Base-by-base conservation (phyloP, 306 rosid species). In the Dalbergia cultrata region DNA sequence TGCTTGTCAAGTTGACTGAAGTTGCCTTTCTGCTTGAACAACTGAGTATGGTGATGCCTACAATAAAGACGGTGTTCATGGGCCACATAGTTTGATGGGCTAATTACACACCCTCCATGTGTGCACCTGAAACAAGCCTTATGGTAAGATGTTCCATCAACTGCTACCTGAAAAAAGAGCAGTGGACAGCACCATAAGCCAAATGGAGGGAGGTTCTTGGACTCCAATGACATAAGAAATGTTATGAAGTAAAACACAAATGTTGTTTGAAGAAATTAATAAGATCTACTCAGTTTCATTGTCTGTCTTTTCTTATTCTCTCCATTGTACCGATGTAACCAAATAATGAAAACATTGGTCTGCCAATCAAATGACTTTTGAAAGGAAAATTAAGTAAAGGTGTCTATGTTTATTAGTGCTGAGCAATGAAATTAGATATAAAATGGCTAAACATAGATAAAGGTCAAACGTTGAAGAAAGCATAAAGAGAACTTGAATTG, bases 81-180 rank as follows among this genome's bases (percentile, higher is more conserved):
- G 5, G 99, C 93, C 41, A 93, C 89, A 74, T 93, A 96, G 80
- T 89, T 96, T 72, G 99, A 96, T 49, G 98, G 98, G 82, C 94
- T 93, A 19, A 96, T 93, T 57, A 92, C 82, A 78, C 99, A 93
- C n/a, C 98, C 97, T 65, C 98, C 97, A 85, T 96, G 97, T 31
- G 82, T 72, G 85, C 99, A 91, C 90, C 91, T 88, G 84, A 93
- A 95, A 78, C 99, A 95, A 67, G 84, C 70, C 84, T 88, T 92
- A 70, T 92, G 98, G 88, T 96, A 93, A 64, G 89, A 89, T 82
- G 76, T 81, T 11, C 97, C 97, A 79, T 96, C 99, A 52, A 92
- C 97, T 45, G 85, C 89, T 76, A 96, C 99, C 99, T 93, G 84
- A 76, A 72, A 37, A 37, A 7, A 37, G 41, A 37, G 5, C 41